phyloP scores from a whole-genome alignment of 805 yeast species.

The Wickerhamiella brachini region DNA sequence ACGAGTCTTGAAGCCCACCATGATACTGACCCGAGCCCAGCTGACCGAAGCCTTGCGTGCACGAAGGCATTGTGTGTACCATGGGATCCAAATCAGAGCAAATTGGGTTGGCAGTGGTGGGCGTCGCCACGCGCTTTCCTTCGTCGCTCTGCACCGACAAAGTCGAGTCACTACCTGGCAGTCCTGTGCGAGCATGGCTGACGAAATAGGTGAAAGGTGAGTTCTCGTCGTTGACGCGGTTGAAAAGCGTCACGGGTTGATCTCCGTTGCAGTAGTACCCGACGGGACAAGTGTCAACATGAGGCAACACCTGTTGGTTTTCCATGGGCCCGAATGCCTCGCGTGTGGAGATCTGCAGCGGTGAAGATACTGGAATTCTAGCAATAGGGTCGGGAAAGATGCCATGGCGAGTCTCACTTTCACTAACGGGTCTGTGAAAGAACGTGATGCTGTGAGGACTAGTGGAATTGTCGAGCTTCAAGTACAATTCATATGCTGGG shows the following conservation, averaged over 20 bases:
- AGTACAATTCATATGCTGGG: not conserved
- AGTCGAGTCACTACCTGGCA: not conserved
- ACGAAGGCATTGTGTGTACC: not conserved
- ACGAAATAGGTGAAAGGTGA: not conserved
- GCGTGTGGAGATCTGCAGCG: not conserved
- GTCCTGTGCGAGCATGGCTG: not conserved
- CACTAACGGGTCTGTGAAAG: not conserved
- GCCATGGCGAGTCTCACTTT: not conserved
- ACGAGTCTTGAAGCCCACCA: too few relatives aligned
- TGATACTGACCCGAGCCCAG: not conserved
- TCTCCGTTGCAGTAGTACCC: not conserved
- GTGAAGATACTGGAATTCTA: not conserved
- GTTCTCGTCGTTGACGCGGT: not conserved
- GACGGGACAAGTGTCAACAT: not conserved
- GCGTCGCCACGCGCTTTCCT: not conserved
- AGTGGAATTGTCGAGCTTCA: not conserved
- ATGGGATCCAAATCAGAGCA: not conserved
- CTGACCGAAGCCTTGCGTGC: not conserved
- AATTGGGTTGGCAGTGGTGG: not conserved
- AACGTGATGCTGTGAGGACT: not conserved
- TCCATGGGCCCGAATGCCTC: not conserved
- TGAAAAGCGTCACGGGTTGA: not conserved
- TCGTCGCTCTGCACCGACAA: not conserved
- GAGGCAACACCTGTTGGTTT: not conserved
- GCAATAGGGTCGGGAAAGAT: not conserved